These are phyloP conservation scores for Apiospora rasikravindrae DNA, from an alignment of 2,329 filamentous ascomycete genomes.

Conservation along the genomic window DNA sequence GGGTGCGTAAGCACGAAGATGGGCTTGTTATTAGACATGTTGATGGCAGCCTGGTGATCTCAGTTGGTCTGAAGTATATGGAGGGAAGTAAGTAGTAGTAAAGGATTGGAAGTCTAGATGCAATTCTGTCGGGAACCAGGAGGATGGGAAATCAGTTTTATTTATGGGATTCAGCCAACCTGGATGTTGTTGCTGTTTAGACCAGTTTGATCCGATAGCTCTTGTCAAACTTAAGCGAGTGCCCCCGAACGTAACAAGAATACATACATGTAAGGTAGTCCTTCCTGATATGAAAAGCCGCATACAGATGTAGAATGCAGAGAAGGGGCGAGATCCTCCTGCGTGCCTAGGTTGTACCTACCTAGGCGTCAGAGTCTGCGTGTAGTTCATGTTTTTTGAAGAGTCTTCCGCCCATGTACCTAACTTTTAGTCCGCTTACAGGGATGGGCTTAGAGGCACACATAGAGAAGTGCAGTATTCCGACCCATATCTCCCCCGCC, in stretches of 20 bases:
- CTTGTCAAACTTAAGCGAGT: constrained; percentile 11
- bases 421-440: constrained; percentile 3
- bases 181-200: constrained; percentile 10
- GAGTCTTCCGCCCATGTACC: constrained; percentile 16
- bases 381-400: constrained; percentile 3
- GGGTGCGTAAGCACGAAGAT: constrained; percentile 96
- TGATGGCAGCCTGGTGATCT: constrained; percentile 29
- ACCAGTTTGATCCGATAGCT: background rate
- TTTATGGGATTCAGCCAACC: constrained; percentile 1
- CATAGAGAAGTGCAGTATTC: background rate
- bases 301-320: background rate
- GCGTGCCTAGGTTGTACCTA: background rate
- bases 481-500: constrained; percentile 14
- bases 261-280: background rate
- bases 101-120: background rate
- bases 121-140: background rate
- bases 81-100: background rate
- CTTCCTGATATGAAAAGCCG: constrained; percentile 14
- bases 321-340: constrained; percentile 2
- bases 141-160: constrained; percentile 9
- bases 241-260: background rate
- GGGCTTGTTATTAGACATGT: constrained; percentile 74
- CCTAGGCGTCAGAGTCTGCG: constrained; percentile 9
- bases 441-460: background rate
- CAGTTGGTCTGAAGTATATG: background rate